Evolutionary conservation across 1,139 yeast species (phyloP).

Genomic region (Eremothecium gossypii): DNA sequence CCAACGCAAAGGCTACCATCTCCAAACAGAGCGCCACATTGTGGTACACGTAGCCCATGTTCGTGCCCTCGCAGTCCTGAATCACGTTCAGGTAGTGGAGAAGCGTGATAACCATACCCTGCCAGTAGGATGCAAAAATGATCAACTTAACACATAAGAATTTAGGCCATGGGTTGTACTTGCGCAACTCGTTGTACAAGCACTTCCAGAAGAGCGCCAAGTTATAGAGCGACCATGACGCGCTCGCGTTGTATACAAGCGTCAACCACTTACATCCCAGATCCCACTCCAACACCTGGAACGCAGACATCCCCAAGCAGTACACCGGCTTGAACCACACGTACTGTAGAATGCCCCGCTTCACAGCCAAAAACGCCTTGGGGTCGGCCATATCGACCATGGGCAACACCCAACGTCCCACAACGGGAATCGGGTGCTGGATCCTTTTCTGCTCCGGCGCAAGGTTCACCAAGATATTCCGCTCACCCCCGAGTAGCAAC

Average conservation of each 20-base stretch:
- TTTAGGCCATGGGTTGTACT: slow-evolving; percentile 84
- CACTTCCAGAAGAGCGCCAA: slow-evolving; percentile 91
- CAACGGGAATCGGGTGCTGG: slow-evolving; percentile 52
- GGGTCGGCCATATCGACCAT: slow-evolving; percentile 84
- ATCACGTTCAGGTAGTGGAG: slow-evolving; percentile 49
- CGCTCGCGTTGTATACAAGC: slow-evolving; percentile 67
- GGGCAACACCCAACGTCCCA: slow-evolving; percentile 37
- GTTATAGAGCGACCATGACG: slow-evolving; percentile 72
- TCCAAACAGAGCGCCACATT: slow-evolving; percentile 78
- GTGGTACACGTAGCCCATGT: slow-evolving; percentile 55
- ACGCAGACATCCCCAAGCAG: slow-evolving; percentile 46
- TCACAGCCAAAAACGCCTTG: slow-evolving; percentile 59
- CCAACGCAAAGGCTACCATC: slow-evolving; percentile 73
- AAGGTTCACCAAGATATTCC: slow-evolving; percentile 60
- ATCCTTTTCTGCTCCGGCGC: slow-evolving; percentile 72
- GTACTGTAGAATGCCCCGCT: slow-evolving; percentile 83
- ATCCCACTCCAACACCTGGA: slow-evolving; percentile 38
- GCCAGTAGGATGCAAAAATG: slow-evolving; percentile 97
- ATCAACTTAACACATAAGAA: slow-evolving; percentile 87
- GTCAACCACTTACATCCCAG: slow-evolving; percentile 33
- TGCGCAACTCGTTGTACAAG: slow-evolving; percentile 61
- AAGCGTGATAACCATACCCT: slow-evolving; percentile 63
- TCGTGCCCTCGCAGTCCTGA: slow-evolving; percentile 27
- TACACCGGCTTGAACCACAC: slow-evolving; percentile 90
- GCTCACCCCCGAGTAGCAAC: slow-evolving; percentile 83